Evolutionary conservation across 371 early-diverging fungal species (phyloP).

Genomic region (Mucor saturninus): DNA sequence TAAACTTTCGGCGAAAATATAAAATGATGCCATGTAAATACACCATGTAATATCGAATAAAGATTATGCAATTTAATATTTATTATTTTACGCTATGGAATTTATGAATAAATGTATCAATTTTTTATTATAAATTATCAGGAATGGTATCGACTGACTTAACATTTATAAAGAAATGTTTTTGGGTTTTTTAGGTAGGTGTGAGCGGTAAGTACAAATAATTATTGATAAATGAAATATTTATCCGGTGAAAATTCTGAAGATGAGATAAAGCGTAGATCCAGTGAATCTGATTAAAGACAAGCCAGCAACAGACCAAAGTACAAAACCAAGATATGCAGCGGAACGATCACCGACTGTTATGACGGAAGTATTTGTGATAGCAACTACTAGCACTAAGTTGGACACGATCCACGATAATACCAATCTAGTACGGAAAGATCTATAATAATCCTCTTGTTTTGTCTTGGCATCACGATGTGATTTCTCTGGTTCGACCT

Average conservation of each 20-base stretch:
- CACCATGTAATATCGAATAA: too few species aligned
- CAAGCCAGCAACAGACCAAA: conserved; percentile 87
- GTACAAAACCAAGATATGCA: conserved; percentile 79
- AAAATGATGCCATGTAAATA: too few species aligned
- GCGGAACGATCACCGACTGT: conserved; percentile 30
- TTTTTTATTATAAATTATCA: background rate
- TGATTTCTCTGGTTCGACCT: conserved; percentile 55
- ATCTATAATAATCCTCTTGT: conserved; percentile 88
- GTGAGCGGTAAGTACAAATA: background rate
- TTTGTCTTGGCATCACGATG: conserved; percentile 80
- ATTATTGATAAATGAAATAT: background rate
- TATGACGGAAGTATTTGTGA: conserved; percentile 53
- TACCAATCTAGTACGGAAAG: conserved; percentile 87
- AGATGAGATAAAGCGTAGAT: conserved; percentile 73
- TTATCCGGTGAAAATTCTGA: conserved; percentile 55
- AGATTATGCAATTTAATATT: too few species aligned
- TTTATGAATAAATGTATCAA: too few species aligned
- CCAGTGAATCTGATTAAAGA: conserved; percentile 83
- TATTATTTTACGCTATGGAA: background rate
- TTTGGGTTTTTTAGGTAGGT: background rate
- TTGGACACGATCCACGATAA: conserved; percentile 88
- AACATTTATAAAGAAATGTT: too few species aligned
- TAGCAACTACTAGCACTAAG: conserved; percentile 66
- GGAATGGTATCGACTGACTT: too few species aligned
- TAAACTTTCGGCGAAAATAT: too few species aligned